Evolutionary conservation across 768 basidiomycete genomes (phyloP), one percentile per base, ranked within the genome.

Genomic region (Cystofilobasidium bisporidii): DNA sequence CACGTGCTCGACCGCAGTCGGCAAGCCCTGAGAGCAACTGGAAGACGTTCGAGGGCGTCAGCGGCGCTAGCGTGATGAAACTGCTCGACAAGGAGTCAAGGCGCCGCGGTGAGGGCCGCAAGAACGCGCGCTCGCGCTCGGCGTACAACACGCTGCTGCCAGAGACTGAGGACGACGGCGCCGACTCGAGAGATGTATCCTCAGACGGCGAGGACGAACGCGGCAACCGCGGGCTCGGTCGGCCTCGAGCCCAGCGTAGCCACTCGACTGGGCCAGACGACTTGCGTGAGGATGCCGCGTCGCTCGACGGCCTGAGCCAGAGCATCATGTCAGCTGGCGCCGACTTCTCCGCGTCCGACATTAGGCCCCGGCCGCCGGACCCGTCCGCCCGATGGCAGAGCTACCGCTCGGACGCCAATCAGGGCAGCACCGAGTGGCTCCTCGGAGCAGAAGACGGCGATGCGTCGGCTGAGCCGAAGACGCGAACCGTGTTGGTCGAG

Each of bases 191-290:
- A 36, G 47, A 33, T 10, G 53, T 24, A 1, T 36, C 40, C 18
- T 64, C 63, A 1, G 63, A 64, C 26, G 63, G 63, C n/a, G 63
- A 64, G 32, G 63, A 56, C 60, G 33, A 28, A 3, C 43, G 47
- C 26, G 33, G 47, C 26, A 53, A 17, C 24, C n/a, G 22, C 48
- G 12, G 63, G 6, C 36, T 5, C 36, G 36, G 36, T 36, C 38
- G 41, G 3, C 41, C 17, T 10, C 40, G 20, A 2, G 30, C 12
- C 26, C 1, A 2, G 1, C 40, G 60, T 9, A 38, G 36, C 41
- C 26, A 45, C 26, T 43, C 22, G 18, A 18, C 33, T 1, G 33
- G 20, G 9, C 56, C 20, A 9, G 22, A n/a, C 59, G 41, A 17
- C 38, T 40, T 60, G 26, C 14, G 59, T 18, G 38, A 36, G 1